A percentile compares a stretch with the other conserved stretches of the same genome.
These are phyloP conservation scores for Colletotrichum eleusines DNA, from an alignment of 2,329 filamentous ascomycete species.

Conservation along the genomic window DNA sequence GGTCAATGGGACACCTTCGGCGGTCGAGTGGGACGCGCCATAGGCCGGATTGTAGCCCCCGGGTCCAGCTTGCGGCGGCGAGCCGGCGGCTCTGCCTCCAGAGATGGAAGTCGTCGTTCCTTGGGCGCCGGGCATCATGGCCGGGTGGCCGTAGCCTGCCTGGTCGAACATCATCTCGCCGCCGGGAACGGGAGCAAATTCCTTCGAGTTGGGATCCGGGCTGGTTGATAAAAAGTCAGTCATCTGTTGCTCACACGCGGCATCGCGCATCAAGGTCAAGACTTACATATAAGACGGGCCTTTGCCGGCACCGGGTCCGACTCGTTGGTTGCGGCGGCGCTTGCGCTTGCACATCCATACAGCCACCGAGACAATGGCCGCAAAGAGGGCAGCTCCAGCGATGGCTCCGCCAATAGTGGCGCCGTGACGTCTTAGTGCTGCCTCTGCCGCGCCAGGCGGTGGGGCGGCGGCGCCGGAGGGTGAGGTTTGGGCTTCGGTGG, in stretches of 20 bases:
- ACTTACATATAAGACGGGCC: conserved; percentile 56
- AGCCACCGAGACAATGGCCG: conserved; percentile 56
- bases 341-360: conserved; percentile 60
- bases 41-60: conserved; percentile 42
- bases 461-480: conserved; percentile 38
- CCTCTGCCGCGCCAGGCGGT: conserved; percentile 45
- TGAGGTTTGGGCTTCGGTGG: conserved; percentile 38
- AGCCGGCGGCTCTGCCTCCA: conserved; percentile 27
- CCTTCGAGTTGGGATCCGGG: conserved; percentile 47
- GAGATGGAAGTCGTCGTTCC: conserved; percentile 40
- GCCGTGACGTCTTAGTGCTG: conserved; percentile 51
- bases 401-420: conserved; percentile 68
- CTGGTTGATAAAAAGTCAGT: conserved; percentile 47
- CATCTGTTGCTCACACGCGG: conserved; percentile 1
- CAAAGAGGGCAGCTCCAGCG: conserved; percentile 62
- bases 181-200: conserved; percentile 45
- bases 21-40: conserved; percentile 47
- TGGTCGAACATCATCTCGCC: conserved; percentile 39
- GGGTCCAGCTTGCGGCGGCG: conserved; percentile 2
- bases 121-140: conserved; percentile 40
- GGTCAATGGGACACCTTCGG: conserved; percentile 56
- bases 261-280: conserved; percentile 44
- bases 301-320: conserved; percentile 55
- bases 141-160: conserved; percentile 36
- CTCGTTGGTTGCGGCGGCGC: conserved; percentile 55